These are phyloP conservation scores for Echium plantagineum DNA, from an alignment of 257 asterid species.

Conservation along the genomic window DNA sequence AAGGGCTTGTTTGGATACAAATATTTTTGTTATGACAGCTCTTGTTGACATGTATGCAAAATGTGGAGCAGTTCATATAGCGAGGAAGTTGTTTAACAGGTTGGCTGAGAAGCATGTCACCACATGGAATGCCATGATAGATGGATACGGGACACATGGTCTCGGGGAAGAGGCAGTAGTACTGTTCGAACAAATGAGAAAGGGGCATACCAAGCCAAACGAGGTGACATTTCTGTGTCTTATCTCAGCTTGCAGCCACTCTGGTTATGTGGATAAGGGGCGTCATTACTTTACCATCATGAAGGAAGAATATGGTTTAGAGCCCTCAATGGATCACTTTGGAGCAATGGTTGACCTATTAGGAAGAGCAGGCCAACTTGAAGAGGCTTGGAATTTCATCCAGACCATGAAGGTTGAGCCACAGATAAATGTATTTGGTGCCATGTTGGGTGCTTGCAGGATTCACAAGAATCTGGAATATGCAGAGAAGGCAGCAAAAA, in stretches of 20 bases:
- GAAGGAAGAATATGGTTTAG: conserved; percentile 52
- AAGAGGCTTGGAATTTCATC: conserved; percentile 81
- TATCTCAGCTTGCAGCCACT: conserved; percentile 94
- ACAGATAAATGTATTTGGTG: conserved; percentile 75
- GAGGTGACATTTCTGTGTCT: conserved; percentile 68
- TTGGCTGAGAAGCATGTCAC: conserved; percentile 61
- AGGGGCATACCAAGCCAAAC: conserved; percentile 37
- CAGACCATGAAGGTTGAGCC: conserved; percentile 61
- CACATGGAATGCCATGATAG: conserved; percentile 98
- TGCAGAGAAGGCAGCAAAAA: conserved; percentile 73
- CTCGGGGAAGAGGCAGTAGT: conserved; percentile 56
- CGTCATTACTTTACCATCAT: conserved; percentile 38
- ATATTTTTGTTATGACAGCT: conserved; percentile 63
- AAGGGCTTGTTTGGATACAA: conserved; percentile 42
- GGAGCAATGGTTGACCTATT: conserved; percentile 92
- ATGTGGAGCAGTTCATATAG: conserved; percentile 69
- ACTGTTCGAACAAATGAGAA: conserved; percentile 60
- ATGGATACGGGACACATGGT: conserved; percentile 97
- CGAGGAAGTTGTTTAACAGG: conserved; percentile 55
- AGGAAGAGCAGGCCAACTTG: conserved; percentile 75
- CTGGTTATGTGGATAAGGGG: conserved; percentile 74
- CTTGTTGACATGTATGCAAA: conserved; percentile 90
- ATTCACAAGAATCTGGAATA: conserved; percentile 76
- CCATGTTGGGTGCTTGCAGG: conserved; percentile 96
- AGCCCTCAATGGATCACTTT: conserved; percentile 79